Conservation (phyloP, 805 yeast species). For the Schwanniomyces pseudopolymorphus region DNA sequence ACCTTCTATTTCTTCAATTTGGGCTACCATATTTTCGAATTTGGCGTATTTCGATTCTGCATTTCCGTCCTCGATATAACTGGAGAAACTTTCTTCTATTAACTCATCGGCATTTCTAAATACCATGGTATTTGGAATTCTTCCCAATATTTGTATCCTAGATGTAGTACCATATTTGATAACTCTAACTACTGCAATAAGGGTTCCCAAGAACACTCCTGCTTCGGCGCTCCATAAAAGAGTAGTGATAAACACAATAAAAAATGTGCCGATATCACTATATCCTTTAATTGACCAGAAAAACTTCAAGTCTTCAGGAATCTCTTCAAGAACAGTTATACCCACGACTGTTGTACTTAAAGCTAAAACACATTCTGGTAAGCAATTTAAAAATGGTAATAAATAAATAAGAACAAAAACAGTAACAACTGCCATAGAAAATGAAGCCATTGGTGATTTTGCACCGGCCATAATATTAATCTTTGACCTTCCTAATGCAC, state of each 20-base stretch:
- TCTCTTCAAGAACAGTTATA: constrained; percentile 47
- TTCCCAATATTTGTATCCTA: constrained; percentile 78
- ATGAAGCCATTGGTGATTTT: constrained; percentile 37
- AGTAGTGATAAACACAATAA: constrained; percentile 22
- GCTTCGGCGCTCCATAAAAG: constrained; percentile 39
- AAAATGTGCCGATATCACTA: constrained; percentile 26
- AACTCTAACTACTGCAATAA: constrained; percentile 32
- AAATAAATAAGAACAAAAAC: constrained; percentile 23
- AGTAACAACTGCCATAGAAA: constrained; percentile 30
- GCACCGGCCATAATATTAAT: constrained; percentile 47
- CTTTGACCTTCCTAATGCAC: constrained; percentile 37
- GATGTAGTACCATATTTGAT: constrained; percentile 79
- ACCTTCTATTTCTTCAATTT: constrained; percentile 56
- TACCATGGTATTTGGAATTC: constrained; percentile 41
- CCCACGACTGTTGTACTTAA: constrained; percentile 43
- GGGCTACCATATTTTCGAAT: constrained; percentile 22
- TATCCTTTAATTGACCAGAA: constrained; percentile 31
- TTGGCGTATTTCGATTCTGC: constrained; percentile 5
- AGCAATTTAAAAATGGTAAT: constrained; percentile 23
- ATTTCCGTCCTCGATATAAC: constrained; percentile 17
- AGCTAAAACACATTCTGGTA: constrained; percentile 34
- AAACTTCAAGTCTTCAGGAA: constrained; percentile 32
- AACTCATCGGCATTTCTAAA: constrained; percentile 74
- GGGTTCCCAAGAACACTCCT: constrained; percentile 36
- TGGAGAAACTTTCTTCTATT: constrained; percentile 34